Evolutionary conservation across 495 filamentous ascomycete genomes (phyloP), one percentile per base, ranked within the genome.

Genomic region (Chaetomium fimeti): DNA sequence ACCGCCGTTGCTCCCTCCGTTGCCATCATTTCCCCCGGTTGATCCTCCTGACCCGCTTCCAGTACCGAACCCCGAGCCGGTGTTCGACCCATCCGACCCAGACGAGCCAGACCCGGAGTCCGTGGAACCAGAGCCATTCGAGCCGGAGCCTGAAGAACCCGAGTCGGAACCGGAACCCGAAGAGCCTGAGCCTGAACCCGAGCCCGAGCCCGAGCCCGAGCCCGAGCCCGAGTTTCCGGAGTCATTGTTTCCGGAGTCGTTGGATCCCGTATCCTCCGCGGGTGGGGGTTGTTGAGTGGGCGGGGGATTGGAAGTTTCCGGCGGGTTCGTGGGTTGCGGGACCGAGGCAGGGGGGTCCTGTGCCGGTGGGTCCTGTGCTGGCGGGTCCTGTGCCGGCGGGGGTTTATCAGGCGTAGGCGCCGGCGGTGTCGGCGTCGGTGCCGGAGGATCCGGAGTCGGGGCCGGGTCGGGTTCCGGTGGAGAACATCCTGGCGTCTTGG

Each of bases 11-110:
- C 53, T 32, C 51, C 6, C 22, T 2, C 32, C 32, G 12, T 36
- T 36, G 32, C 32, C 12, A 9, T 11, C 32, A 36, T 36, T 36
- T 36, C 32, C 49, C 49, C n/a, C 52, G 28, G 15, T 55, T 22
- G 52, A 24, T 24, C 45, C 45, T 8, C 28, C 32, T 5, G 52
- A 20, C 3, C 29, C 52, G 3, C 6, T 22, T 18, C 58, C 67
- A 18, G n/a, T 51, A 3, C 64, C 66, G 2, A 59, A 60, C 5
- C 64, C 59, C 16, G 63, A 57, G 18, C 61, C 63, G 29, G 42
- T 9, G 27, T 60, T 51, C 9, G n/a, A n/a, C n/a, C n/a, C 40
- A 8, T 49, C 64, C 8, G 64, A 53, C n/a, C 53, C 66, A 5
- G 61, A 38, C 3, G 43, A 47, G 12, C 61, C 61, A 7, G 61